Percentiles rank a stretch among this genome's conserved stretches.
phyloP scores from a whole-genome alignment of 2,329 filamentous ascomycete genomes.

The Xylaria multiplex region DNA sequence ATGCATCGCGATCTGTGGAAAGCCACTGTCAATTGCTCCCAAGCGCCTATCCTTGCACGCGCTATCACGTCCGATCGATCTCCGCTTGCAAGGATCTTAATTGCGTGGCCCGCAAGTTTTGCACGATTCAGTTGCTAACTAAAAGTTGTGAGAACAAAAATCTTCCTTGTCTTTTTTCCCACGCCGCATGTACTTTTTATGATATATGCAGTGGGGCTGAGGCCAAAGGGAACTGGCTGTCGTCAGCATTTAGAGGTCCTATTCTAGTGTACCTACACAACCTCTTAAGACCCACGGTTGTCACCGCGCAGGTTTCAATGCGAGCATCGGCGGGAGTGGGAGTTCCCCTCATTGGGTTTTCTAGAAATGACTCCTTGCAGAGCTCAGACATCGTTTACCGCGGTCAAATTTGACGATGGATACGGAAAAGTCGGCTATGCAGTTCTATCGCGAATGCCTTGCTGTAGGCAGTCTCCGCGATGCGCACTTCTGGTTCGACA shows the following conservation, averaged over 20 bases:
- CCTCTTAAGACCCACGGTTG: not conserved
- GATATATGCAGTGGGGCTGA: not conserved
- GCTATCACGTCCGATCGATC: conserved; percentile 18
- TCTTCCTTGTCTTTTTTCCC: conserved; percentile 1
- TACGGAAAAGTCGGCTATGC: not conserved
- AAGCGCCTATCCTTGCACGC: conserved; percentile 1
- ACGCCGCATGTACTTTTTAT: not conserved
- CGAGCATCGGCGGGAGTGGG: not conserved
- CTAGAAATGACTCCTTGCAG: not conserved
- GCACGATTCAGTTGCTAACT: conserved; percentile 12
- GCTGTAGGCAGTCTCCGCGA: not conserved
- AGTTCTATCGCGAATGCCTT: not conserved
- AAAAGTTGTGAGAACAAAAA: not conserved
- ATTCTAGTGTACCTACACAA: not conserved
- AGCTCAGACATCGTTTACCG: not conserved
- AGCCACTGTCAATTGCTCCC: not conserved
- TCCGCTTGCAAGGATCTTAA: conserved; percentile 28
- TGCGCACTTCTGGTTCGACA: not conserved
- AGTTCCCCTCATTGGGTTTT: not conserved
- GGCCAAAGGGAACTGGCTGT: not conserved
- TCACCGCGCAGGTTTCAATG: not conserved
- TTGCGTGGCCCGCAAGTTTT: conserved; percentile 20
- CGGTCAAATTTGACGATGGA: not conserved
- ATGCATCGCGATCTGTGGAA: conserved; percentile 3
- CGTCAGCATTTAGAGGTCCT: conserved; percentile 3